Evolutionary conservation across 345 rosid species (phyloP).

Genomic region (Euphorbia peplus): DNA sequence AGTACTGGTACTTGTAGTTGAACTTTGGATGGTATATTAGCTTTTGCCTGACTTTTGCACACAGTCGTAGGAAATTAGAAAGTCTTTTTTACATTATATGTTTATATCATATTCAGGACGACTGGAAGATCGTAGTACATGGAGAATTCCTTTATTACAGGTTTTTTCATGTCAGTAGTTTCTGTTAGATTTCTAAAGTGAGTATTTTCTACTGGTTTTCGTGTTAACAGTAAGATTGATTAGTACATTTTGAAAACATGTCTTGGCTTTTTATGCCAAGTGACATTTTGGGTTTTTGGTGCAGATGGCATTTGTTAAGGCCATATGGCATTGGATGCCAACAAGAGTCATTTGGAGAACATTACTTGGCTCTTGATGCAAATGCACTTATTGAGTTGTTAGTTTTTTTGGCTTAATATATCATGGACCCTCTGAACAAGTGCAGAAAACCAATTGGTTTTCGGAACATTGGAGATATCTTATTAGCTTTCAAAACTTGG

Average conservation of each 20-base stretch:
- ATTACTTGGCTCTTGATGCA: too few species aligned
- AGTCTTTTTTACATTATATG: background rate
- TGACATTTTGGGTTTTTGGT: background rate
- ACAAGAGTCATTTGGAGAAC: too few species aligned
- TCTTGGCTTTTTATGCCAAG: background rate
- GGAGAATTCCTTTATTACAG: background rate
- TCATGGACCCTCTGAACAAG: too few species aligned
- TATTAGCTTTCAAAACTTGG: too few species aligned
- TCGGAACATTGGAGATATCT: too few species aligned
- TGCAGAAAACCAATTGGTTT: too few species aligned
- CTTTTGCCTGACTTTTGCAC: background rate
- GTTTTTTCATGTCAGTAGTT: background rate
- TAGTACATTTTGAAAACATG: background rate
- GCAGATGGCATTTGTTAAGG: background rate
- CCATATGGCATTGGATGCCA: too few species aligned
- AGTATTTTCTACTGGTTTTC: background rate
- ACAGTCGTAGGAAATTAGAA: background rate
- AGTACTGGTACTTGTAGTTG: constrained; percentile 6
- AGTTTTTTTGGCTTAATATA: too few species aligned
- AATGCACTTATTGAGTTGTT: too few species aligned
- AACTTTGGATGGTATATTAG: constrained; percentile 7
- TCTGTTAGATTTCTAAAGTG: background rate
- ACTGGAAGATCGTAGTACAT: background rate
- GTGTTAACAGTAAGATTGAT: background rate
- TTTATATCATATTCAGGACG: background rate